These are phyloP conservation scores for Diaporthe vexans DNA, from an alignment of 2,329 filamentous ascomycete genomes.

Conservation along the genomic window DNA sequence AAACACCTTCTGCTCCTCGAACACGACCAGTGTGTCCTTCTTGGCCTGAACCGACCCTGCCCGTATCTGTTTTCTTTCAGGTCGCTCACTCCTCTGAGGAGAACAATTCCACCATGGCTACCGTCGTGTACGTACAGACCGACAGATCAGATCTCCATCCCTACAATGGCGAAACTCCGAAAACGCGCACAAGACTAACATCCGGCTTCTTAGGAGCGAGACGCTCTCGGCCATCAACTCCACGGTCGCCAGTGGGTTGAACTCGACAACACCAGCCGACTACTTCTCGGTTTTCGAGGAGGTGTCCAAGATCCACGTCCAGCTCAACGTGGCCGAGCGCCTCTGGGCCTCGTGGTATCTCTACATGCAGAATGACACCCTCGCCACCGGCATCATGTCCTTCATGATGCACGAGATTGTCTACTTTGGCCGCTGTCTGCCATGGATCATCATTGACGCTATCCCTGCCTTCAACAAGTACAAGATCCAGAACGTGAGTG, in stretches of 20 bases:
- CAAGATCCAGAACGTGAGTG: constrained; percentile 89
- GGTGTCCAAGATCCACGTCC: constrained; percentile 81
- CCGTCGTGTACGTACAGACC: constrained; percentile 38
- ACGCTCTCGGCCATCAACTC: constrained; percentile 59
- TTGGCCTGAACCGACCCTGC: background rate
- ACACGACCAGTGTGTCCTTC: background rate
- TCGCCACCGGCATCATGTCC: constrained; percentile 97
- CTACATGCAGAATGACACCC: constrained; percentile 97
- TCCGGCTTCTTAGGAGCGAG: constrained; percentile 40
- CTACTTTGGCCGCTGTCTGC: constrained; percentile 92
- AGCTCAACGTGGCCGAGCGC: constrained; percentile 88
- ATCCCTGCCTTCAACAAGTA: constrained; percentile 92
- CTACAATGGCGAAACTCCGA: background rate
- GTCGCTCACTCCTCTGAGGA: constrained; percentile 31
- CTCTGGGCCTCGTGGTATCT: constrained; percentile 97
- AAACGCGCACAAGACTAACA: constrained; percentile 15
- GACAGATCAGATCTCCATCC: background rate
- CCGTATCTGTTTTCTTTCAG: background rate
- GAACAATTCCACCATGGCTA: constrained; percentile 36
- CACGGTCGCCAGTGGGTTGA: constrained; percentile 61
- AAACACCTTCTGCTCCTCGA: background rate
- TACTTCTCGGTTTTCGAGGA: constrained; percentile 73
- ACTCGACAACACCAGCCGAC: constrained; percentile 58
- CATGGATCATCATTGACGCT: constrained; percentile 92
- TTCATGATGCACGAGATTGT: constrained; percentile 94